Percentiles rank a stretch among this genome's conserved stretches.
phyloP scores from a whole-genome alignment of 2,329 filamentous ascomycete species.

The Endothia cerciana region DNA sequence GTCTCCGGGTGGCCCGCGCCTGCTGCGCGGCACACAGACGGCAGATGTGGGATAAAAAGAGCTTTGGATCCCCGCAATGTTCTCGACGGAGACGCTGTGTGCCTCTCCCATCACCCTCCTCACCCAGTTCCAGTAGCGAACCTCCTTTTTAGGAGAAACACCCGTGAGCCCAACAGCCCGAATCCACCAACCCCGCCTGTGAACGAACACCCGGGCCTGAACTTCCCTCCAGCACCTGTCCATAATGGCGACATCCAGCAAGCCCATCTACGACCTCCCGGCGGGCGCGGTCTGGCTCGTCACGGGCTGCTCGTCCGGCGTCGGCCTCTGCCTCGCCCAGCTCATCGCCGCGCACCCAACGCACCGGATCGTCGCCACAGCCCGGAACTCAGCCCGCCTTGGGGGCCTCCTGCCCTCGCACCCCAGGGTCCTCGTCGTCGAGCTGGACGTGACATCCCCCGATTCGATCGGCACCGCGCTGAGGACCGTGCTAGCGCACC shows the following conservation, averaged over 20 bases:
- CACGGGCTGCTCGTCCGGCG: slow-evolving; percentile 39
- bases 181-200: neutral
- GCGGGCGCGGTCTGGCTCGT: slow-evolving; percentile 46
- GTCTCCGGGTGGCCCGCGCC: neutral
- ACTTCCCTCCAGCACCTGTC: neutral
- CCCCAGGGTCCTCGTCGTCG: slow-evolving; percentile 43
- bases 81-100: neutral
- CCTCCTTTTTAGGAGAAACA: too few relatives aligned
- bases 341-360: slow-evolving; percentile 32
- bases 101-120: neutral
- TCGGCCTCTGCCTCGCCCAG: slow-evolving; percentile 35
- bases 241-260: neutral
- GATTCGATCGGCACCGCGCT: slow-evolving; percentile 40
- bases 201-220: neutral
- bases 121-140: neutral
- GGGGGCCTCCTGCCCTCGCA: slow-evolving; percentile 38
- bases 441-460: slow-evolving; percentile 48
- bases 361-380: slow-evolving; percentile 36
- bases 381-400: slow-evolving; percentile 42
- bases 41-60: neutral
- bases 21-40: neutral
- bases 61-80: neutral
- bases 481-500: slow-evolving; percentile 33
- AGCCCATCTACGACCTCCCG: slow-evolving; percentile 33
- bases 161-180: too few relatives aligned